Percentiles rank a stretch among this genome's conserved stretches.
phyloP scores from a whole-genome alignment of 225 moss, liverwort and hornwort species.

The Physcomitrium patens region DNA sequence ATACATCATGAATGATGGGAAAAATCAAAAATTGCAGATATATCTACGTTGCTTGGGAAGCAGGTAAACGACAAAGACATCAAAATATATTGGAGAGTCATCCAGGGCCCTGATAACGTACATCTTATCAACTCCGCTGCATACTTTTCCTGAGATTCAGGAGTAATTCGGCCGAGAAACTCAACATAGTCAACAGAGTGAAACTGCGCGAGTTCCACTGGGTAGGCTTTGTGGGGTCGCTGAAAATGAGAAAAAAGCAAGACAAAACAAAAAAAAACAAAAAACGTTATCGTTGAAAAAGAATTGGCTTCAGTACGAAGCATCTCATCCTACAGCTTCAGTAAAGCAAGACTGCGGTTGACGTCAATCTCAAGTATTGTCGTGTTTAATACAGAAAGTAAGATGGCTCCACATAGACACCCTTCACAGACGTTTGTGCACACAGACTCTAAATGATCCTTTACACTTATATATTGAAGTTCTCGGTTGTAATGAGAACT shows the following conservation, averaged over 20 bases:
- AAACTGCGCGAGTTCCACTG: conserved; percentile 95
- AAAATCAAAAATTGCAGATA: neutral
- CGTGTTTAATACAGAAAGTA: neutral
- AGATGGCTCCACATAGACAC: neutral
- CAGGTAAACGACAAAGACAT: neutral
- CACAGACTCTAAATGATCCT: neutral
- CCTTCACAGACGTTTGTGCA: neutral
- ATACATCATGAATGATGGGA: neutral
- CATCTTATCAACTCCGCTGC: conserved; percentile 83
- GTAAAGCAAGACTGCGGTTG: neutral
- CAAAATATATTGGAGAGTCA: neutral
- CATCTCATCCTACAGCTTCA: neutral
- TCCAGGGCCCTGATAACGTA: conserved; percentile 37
- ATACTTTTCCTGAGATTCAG: conserved; percentile 86
- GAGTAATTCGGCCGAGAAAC: conserved; percentile 87
- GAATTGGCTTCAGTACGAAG: conserved; percentile 5
- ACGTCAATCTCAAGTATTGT: neutral
- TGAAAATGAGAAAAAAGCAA: conserved; percentile 38
- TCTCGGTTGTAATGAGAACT: neutral
- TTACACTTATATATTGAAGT: neutral
- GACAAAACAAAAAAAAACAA: too few species aligned
- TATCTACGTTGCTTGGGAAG: neutral
- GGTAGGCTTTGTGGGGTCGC: conserved; percentile 97
- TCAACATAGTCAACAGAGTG: conserved; percentile 97
- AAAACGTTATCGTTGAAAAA: neutral